These are phyloP conservation scores for Vanilla planifolia DNA, from an alignment of 106 monocot species.

Conservation along the genomic window DNA sequence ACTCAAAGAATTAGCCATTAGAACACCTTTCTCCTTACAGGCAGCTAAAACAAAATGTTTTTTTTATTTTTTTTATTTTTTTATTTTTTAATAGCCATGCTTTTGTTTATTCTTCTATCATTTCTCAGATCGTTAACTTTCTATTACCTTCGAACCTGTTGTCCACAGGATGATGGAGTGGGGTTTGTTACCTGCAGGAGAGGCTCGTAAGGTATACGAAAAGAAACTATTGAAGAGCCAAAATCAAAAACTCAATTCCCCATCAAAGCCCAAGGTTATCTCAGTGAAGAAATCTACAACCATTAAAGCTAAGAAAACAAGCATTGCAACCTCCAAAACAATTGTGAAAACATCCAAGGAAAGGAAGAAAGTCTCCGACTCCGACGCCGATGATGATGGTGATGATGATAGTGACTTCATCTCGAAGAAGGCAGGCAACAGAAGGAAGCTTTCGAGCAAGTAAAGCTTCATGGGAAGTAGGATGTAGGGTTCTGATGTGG, in stretches of 20 bases:
- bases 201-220: slow-evolving; percentile 49
- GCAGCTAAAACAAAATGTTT: too few relatives aligned
- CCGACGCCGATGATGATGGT: slow-evolving; percentile 27
- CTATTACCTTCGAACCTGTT: background rate
- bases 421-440: slow-evolving; percentile 25
- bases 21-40: too few relatives aligned
- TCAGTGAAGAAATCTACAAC: slow-evolving; percentile 31
- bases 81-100: background rate
- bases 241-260: slow-evolving; percentile 38
- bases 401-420: slow-evolving; percentile 41
- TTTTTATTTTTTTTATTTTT: background rate
- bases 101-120: too few relatives aligned
- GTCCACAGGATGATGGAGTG: slow-evolving; percentile 81
- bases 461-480: too few relatives aligned
- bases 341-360: slow-evolving; percentile 13
- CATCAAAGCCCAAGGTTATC: slow-evolving; percentile 18
- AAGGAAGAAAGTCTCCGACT: slow-evolving; percentile 39
- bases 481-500: too few relatives aligned
- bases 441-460: slow-evolving; percentile 21
- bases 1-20: too few relatives aligned
- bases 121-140: background rate
- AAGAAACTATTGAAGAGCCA: slow-evolving; percentile 45
- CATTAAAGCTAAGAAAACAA: slow-evolving; percentile 8
- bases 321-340: slow-evolving; percentile 4
- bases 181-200: slow-evolving; percentile 55